A percentile compares a stretch with the other conserved stretches of the same genome.
Evolutionary conservation across 805 yeast species (phyloP).

Genomic region (Cyberlindnera japonica): DNA sequence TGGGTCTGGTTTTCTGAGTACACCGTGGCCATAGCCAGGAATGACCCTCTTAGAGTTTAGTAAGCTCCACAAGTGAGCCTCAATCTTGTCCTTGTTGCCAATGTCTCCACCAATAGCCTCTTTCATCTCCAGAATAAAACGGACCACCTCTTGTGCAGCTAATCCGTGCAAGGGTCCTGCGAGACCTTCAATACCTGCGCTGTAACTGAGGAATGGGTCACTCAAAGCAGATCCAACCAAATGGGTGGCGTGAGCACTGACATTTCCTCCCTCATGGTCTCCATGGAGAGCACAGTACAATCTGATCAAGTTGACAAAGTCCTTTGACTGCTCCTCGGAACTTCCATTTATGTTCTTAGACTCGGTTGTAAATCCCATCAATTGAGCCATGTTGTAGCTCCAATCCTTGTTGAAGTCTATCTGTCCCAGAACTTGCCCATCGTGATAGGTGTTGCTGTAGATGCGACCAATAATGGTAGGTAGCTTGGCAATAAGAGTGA

Average conservation of each 20-base stretch:
- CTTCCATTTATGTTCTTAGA: slow-evolving; percentile 32
- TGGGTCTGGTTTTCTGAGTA: slow-evolving; percentile 78
- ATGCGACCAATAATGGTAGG: slow-evolving; percentile 74
- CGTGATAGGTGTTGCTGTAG: slow-evolving; percentile 56
- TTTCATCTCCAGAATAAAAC: slow-evolving; percentile 65
- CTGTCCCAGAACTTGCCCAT: slow-evolving; percentile 51
- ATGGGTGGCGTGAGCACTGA: slow-evolving; percentile 78
- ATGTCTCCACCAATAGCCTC: slow-evolving; percentile 36
- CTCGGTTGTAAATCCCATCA: slow-evolving; percentile 53
- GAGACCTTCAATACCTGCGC: slow-evolving; percentile 78
- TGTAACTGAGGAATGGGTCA: slow-evolving; percentile 69
- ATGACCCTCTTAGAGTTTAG: slow-evolving; percentile 73
- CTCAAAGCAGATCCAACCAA: slow-evolving; percentile 79
- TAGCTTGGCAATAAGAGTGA: slow-evolving; percentile 66
- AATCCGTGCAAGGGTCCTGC: slow-evolving; percentile 87
- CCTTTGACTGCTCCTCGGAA: slow-evolving; percentile 39
- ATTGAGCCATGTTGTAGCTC: slow-evolving; percentile 65
- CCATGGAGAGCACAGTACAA: slow-evolving; percentile 72
- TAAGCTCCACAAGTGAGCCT: slow-evolving; percentile 65
- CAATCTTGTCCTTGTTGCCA: slow-evolving; percentile 44
- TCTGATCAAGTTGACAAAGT: slow-evolving; percentile 68
- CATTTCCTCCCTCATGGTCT: slow-evolving; percentile 85
- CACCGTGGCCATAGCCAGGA: slow-evolving; percentile 90
- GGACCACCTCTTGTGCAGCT: slow-evolving; percentile 82
- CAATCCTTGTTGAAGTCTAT: slow-evolving; percentile 58